Evolutionary conservation across 83 land plant genomes (phyloP).

Genomic region (Larix sibirica): DNA sequence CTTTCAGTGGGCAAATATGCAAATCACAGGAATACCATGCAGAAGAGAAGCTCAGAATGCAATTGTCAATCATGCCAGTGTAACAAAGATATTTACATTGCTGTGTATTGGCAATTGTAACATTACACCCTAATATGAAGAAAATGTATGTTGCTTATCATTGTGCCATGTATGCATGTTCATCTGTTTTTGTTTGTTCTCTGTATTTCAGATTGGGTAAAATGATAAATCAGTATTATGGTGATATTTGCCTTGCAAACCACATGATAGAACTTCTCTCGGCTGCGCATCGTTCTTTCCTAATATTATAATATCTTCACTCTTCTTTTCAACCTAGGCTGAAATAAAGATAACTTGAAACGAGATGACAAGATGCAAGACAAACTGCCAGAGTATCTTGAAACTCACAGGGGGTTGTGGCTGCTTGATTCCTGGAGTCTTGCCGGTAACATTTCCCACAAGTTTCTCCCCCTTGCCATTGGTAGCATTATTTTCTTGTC

Average conservation of each 20-base stretch:
- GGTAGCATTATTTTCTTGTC: not conserved
- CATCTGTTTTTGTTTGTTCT: not conserved
- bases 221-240: not conserved
- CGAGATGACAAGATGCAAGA: not conserved
- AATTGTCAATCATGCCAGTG: not conserved
- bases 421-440: slow-evolving; percentile 1
- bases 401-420: slow-evolving; percentile 10
- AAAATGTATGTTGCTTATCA: not conserved
- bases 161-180: not conserved
- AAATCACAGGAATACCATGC: not conserved
- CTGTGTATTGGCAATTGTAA: not conserved
- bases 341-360: not conserved
- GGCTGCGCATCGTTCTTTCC: not conserved
- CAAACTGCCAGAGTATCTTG: not conserved
- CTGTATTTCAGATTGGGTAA: not conserved
- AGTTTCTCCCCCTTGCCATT: not conserved
- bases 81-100: not conserved
- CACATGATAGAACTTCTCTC: not conserved
- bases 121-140: slow-evolving; percentile 7
- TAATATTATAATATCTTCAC: not conserved
- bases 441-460: not conserved
- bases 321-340: not conserved
- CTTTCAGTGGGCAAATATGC: not conserved
- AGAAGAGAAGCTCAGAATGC: not conserved
- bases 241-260: not conserved